Percentiles rank a stretch among this genome's conserved stretches.
phyloP scores from a whole-genome alignment of 177 flowering plant species.

The Vitis hybrid region DNA sequence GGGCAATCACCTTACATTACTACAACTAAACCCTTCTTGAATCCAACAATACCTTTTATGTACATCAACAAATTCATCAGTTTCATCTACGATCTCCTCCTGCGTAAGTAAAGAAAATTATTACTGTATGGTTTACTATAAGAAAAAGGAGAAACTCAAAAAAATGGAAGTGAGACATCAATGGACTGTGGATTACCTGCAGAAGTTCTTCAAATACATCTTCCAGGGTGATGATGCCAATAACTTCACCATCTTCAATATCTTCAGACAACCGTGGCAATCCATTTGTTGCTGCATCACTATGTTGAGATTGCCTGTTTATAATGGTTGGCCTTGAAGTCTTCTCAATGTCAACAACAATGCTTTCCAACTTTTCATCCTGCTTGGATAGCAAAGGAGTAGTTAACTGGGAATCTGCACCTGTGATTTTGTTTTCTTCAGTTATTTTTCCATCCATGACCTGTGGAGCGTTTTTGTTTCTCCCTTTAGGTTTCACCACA shows the following conservation, averaged over 20 bases:
- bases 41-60: slow-evolving; percentile 69
- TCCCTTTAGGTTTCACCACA: slow-evolving; percentile 78
- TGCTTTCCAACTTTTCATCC: slow-evolving; percentile 42
- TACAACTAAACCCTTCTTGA: background rate
- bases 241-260: slow-evolving; percentile 90
- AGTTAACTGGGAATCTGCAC: slow-evolving; percentile 45
- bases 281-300: slow-evolving; percentile 37
- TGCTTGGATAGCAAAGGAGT: slow-evolving; percentile 55
- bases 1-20: background rate
- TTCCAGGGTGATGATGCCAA: slow-evolving; percentile 95
- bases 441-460: slow-evolving; percentile 48
- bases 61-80: slow-evolving; percentile 98
- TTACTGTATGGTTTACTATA: background rate
- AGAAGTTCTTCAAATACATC: slow-evolving; percentile 99
- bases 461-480: slow-evolving; percentile 35
- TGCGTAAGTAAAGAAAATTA: slow-evolving; percentile 28
- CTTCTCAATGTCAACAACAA: slow-evolving; percentile 66
- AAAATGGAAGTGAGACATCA: slow-evolving; percentile 9
- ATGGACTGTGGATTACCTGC: slow-evolving; percentile 48
- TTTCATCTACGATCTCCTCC: slow-evolving; percentile 99
- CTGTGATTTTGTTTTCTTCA: slow-evolving; percentile 30
- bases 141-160: background rate
- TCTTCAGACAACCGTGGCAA: slow-evolving; percentile 46
- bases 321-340: slow-evolving; percentile 18
- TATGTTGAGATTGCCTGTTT: slow-evolving; percentile 27